These are phyloP conservation scores for Lodderomyces beijingensis DNA, from an alignment of 1,139 yeast genomes.

Conservation along the genomic window DNA sequence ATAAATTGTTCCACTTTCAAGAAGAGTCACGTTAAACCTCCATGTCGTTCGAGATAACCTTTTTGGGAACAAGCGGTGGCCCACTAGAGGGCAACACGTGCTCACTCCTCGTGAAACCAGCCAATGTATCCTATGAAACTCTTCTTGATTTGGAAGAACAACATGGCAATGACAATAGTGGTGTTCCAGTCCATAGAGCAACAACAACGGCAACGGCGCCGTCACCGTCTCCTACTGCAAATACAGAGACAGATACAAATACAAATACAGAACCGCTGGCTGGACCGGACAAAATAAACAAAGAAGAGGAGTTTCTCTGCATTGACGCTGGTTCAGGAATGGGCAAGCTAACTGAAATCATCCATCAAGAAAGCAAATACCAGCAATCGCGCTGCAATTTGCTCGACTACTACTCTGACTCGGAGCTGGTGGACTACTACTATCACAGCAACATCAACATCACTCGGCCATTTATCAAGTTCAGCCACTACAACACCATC, in stretches of 20 bases:
- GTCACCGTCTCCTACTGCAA: neutral
- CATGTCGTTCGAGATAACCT: conserved; percentile 37
- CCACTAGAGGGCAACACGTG: conserved; percentile 69
- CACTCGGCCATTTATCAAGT: conserved; percentile 27
- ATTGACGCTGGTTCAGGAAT: conserved; percentile 82
- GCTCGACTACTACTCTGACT: conserved; percentile 24
- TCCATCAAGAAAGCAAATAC: conserved; percentile 24
- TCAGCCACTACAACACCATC: conserved; percentile 11
- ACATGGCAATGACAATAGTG: neutral
- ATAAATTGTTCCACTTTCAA: too few species aligned
- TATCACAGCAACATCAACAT: conserved; percentile 15
- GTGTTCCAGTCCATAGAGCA: neutral
- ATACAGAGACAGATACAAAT: neutral
- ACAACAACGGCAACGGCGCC: neutral
- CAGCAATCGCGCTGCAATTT: conserved; percentile 14
- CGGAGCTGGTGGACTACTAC: conserved; percentile 12
- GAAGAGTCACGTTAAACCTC: too few species aligned
- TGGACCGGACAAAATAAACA: neutral
- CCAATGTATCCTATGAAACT: conserved; percentile 15
- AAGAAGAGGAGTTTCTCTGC: conserved; percentile 43
- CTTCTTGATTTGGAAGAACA: neutral
- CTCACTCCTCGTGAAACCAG: conserved; percentile 60
- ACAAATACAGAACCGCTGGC: neutral
- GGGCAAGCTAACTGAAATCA: conserved; percentile 50
- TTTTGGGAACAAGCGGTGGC: conserved; percentile 76